Evolutionary conservation across 257 asterid genomes (phyloP).

Genomic region (Craterostigma plantagineum): DNA sequence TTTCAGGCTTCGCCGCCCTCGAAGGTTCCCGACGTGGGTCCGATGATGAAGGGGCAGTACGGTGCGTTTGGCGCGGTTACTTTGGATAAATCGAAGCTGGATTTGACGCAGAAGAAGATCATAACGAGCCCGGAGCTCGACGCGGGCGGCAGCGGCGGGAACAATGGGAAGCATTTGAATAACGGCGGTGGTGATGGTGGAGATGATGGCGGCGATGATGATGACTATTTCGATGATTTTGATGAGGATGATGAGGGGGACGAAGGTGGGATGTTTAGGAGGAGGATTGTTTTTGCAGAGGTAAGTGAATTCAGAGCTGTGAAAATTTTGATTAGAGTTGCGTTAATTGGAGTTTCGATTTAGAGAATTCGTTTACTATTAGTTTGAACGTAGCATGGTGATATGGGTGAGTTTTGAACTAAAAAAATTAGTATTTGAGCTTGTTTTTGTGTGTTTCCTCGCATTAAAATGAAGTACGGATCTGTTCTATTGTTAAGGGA

Average conservation of each 20-base stretch:
- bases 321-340: not conserved
- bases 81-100: conserved; percentile 68
- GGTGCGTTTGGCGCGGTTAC: conserved; percentile 68
- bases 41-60: conserved; percentile 60
- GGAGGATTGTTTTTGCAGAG: conserved; percentile 71
- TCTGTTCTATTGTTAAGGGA: too few species aligned
- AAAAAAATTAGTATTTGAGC: too few species aligned
- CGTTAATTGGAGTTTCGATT: not conserved
- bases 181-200: conserved; percentile 98
- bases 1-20: conserved; percentile 34
- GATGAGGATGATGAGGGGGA: conserved; percentile 98
- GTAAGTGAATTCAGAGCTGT: conserved; percentile 17
- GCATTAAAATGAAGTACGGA: too few species aligned
- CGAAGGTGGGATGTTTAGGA: conserved; percentile 84
- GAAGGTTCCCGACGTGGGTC: conserved; percentile 20
- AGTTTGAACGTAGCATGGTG: too few species aligned
- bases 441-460: too few species aligned
- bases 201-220: conserved; percentile 97
- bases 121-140: conserved; percentile 59
- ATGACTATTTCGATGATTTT: conserved; percentile 85
- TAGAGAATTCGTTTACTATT: not conserved
- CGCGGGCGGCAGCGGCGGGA: conserved; percentile 90
- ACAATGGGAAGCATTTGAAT: conserved; percentile 68
- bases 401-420: too few species aligned
- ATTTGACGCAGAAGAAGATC: conserved; percentile 42